Evolutionary conservation across 352 stramenopile genomes (phyloP).

Genomic region (Globisporangium ultimum): DNA sequence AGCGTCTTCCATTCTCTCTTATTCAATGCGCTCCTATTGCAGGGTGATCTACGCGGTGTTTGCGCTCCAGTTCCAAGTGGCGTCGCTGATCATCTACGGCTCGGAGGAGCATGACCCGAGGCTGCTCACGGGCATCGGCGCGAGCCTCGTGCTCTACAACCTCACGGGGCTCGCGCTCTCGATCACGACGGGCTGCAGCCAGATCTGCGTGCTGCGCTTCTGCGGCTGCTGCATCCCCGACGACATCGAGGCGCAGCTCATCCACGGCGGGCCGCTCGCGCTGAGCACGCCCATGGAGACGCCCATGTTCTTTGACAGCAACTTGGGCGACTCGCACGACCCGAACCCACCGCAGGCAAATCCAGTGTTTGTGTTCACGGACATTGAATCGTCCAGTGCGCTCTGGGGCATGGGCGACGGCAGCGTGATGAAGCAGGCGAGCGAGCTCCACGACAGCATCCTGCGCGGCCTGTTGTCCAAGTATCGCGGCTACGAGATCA

Average conservation of each 20-base stretch:
- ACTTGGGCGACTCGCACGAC: background rate
- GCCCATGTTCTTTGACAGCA: conserved; percentile 10
- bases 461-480: conserved; percentile 24
- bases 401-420: conserved; percentile 50
- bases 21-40: background rate
- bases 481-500: conserved; percentile 73
- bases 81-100: conserved; percentile 44
- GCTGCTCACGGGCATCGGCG: conserved; percentile 32
- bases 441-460: conserved; percentile 30
- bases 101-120: background rate
- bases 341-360: conserved; percentile 18
- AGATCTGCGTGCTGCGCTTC: conserved; percentile 41
- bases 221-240: conserved; percentile 42
- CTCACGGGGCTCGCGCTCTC: conserved; percentile 29
- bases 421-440: conserved; percentile 26
- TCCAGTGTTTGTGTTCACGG: conserved; percentile 60
- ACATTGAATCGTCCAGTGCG: conserved; percentile 63
- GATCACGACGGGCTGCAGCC: conserved; percentile 44
- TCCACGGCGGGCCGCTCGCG: conserved; percentile 11
- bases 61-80: conserved; percentile 43
- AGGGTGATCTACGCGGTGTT: conserved; percentile 51
- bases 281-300: conserved; percentile 23
- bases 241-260: conserved; percentile 35
- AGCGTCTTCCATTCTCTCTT: background rate
- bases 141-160: conserved; percentile 41